Base-by-base conservation (phyloP, 1,139 yeast species). In the Lodderomyces beijingensis region DNA sequence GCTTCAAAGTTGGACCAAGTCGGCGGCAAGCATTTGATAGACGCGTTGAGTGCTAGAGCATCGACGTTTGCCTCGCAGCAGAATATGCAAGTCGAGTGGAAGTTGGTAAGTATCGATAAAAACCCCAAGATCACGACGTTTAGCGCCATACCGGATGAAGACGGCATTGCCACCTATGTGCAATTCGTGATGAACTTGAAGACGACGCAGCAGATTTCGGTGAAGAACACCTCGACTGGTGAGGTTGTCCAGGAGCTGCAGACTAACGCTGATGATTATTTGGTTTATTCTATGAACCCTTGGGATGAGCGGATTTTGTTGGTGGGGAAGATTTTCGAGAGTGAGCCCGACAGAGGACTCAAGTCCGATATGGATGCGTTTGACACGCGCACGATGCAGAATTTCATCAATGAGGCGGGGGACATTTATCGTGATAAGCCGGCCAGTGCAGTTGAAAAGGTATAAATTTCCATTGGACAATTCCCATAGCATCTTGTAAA, bases 241-340 rank as follows among this genome's bases (percentile, higher is more conserved):
- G 65, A 35, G 8, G 17, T 35, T 9, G 19, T 63, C 4, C 67
- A 62, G 16, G 65, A 64, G 24, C 43, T 46, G 15, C 82, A 77
- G 45, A 71, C 79, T 42, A 71, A 72, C 38, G 79, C 84, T 30
- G 68, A 74, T 15, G 95, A 87, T 54, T 79, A 86, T 52, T 67
- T 83, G 39, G 93, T 84, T 0, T 86, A 74, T 55, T 71, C 87
- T 26, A 70, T 87, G 45, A 86, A 88, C 53, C 84, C 94, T 10
- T 74, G 75, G 43, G 71, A 79, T 19, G 72, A 79, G 36, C 78
- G 79, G 36, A 65, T 82, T 39, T 71, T 72, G 18, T 64, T 87
- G 41, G 86, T 86, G 20, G 96, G 96, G 11, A 76, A 93, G 8
- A 66, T 87, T 11, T 88, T 88, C 51, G 95, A 86, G 50, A 74